Evolutionary conservation across 75 land plant species (phyloP).

Genomic region (Chamaecyparis obtusa): DNA sequence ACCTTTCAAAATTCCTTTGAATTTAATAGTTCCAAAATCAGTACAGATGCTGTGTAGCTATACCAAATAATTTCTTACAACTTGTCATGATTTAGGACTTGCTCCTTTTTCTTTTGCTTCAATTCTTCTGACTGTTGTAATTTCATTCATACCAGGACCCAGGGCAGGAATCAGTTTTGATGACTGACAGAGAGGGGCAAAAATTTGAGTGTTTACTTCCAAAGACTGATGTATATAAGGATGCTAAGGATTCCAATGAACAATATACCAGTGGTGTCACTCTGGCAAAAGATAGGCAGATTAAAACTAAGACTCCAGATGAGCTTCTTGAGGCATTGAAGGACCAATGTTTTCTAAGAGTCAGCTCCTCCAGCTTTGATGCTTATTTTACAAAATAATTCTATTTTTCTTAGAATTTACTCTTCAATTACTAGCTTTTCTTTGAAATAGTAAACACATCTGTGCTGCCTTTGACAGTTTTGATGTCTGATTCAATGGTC

Average conservation of each 20-base stretch:
- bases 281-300: slow-evolving; percentile 18
- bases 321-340: slow-evolving; percentile 39
- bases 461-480: background rate
- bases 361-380: slow-evolving; percentile 4
- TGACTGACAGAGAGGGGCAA: slow-evolving; percentile 43
- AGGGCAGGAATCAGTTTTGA: slow-evolving; percentile 32
- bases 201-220: slow-evolving; percentile 36
- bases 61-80: background rate
- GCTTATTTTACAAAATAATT: slow-evolving; percentile 3
- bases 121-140: slow-evolving; percentile 4
- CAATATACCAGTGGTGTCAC: slow-evolving; percentile 21
- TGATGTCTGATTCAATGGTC: slow-evolving; percentile 1
- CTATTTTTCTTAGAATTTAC: background rate
- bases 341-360: slow-evolving; percentile 29
- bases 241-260: slow-evolving; percentile 14
- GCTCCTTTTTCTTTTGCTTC: background rate
- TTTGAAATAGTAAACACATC: background rate
- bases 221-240: slow-evolving; percentile 3
- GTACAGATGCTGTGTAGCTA: background rate
- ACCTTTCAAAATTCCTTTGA: background rate
- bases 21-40: background rate
- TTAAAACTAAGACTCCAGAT: slow-evolving; percentile 34
- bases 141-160: slow-evolving; percentile 20
- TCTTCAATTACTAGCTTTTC: background rate
- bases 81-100: background rate